These are phyloP conservation scores for Trametes villosa DNA, from an alignment of 768 basidiomycete genomes.

Conservation along the genomic window DNA sequence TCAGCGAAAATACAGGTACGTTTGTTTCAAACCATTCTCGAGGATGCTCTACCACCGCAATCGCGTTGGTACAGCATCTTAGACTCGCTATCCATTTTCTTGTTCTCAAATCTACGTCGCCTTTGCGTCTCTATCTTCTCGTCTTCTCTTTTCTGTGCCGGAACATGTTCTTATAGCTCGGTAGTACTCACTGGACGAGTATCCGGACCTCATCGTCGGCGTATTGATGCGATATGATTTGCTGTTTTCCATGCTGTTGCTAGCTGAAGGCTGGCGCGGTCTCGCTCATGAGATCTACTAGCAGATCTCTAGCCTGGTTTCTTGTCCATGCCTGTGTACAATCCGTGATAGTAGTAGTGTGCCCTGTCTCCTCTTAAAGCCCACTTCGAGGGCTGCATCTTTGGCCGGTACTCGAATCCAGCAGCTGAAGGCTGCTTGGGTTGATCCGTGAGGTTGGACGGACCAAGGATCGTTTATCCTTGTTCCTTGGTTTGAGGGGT, in stretches of 20 bases:
- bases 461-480: no score
- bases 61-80: slow-evolving; percentile 2
- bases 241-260: no score
- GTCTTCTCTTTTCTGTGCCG: neutral
- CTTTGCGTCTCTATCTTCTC: neutral
- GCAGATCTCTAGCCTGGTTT: neutral
- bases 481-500: no score
- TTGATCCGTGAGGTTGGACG: no score
- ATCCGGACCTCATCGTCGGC: no score
- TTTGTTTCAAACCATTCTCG: neutral
- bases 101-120: neutral
- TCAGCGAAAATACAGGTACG: slow-evolving; percentile 1
- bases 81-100: neutral
- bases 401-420: no score
- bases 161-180: neutral
- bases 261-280: neutral
- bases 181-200: neutral
- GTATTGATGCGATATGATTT: no score
- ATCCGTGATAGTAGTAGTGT: neutral
- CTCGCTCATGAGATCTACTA: no score
- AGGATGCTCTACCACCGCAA: slow-evolving; percentile 5
- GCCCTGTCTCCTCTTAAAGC: no score
- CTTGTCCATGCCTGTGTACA: neutral
- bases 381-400: no score
- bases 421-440: no score